phyloP scores from a whole-genome alignment of 345 rosid species.

The Euphorbia pulcherrima region DNA sequence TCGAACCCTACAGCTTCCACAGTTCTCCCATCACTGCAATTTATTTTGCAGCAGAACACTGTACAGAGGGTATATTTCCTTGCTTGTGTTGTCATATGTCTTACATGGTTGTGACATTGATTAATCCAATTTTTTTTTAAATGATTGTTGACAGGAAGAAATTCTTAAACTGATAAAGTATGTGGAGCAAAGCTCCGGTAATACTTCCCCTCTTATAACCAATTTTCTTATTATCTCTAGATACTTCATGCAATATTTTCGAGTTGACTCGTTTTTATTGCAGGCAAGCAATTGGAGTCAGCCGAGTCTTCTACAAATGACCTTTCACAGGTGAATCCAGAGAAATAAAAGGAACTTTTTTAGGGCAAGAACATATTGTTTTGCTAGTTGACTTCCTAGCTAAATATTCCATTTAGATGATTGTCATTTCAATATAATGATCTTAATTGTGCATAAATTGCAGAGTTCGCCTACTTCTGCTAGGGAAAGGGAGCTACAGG shows the following conservation, averaged over 20 bases:
- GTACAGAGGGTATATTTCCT: slow-evolving; percentile 60
- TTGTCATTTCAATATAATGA: slow-evolving; percentile 6
- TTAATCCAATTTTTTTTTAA: background rate
- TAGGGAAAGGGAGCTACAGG: slow-evolving; percentile 72
- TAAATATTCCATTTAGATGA: background rate
- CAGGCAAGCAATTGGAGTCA: slow-evolving; percentile 65
- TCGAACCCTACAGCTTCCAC: slow-evolving; percentile 41
- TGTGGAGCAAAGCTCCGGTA: slow-evolving; percentile 84
- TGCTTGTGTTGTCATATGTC: background rate
- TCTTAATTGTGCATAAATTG: slow-evolving; percentile 23
- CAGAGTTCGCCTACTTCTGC: slow-evolving; percentile 54
- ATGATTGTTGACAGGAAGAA: slow-evolving; percentile 72
- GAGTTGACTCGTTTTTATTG: slow-evolving; percentile 20
- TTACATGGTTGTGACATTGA: background rate
- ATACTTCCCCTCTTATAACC: slow-evolving; percentile 9
- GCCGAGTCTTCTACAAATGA: slow-evolving; percentile 49
- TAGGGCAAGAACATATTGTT: background rate
- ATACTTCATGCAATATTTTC: slow-evolving; percentile 7
- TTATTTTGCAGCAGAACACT: slow-evolving; percentile 75
- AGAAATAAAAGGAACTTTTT: too few species aligned
- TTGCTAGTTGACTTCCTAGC: too few species aligned
- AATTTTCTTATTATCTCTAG: slow-evolving; percentile 1
- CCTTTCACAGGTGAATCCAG: slow-evolving; percentile 59
- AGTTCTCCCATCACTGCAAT: slow-evolving; percentile 70
- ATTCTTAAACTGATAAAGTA: slow-evolving; percentile 69